Evolutionary conservation across 257 asterid species (phyloP).

Genomic region (Solanum lycopersicoides): DNA sequence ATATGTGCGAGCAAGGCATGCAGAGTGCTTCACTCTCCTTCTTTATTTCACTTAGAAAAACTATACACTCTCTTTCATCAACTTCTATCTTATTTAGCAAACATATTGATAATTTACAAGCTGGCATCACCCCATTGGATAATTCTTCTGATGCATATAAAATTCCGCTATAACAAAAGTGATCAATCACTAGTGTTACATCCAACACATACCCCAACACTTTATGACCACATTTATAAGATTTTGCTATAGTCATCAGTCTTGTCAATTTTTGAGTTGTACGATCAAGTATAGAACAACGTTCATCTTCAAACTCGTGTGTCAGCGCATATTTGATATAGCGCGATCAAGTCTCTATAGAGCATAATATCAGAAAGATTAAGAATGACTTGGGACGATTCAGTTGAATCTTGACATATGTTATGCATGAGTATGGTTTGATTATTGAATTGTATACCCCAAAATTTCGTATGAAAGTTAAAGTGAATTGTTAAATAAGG

Average conservation of each 20-base stretch:
- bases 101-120: background rate
- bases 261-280: too few species aligned
- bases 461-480: background rate
- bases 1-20: conserved; percentile 7
- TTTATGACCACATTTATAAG: background rate
- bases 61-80: background rate
- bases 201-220: background rate
- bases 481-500: background rate
- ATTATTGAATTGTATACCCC: background rate
- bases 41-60: background rate
- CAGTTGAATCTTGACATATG: background rate
- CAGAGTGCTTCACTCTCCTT: background rate
- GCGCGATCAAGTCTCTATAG: background rate
- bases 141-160: background rate
- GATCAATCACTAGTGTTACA: background rate
- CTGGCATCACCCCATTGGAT: background rate
- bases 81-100: background rate
- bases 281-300: too few species aligned
- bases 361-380: background rate
- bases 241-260: background rate
- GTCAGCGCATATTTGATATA: background rate
- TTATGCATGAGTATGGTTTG: background rate
- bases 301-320: background rate
- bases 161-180: background rate
- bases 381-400: background rate